Conservation (phyloP, 2,329 filamentous ascomycete genomes). For the Colletotrichum coccodes region DNA sequence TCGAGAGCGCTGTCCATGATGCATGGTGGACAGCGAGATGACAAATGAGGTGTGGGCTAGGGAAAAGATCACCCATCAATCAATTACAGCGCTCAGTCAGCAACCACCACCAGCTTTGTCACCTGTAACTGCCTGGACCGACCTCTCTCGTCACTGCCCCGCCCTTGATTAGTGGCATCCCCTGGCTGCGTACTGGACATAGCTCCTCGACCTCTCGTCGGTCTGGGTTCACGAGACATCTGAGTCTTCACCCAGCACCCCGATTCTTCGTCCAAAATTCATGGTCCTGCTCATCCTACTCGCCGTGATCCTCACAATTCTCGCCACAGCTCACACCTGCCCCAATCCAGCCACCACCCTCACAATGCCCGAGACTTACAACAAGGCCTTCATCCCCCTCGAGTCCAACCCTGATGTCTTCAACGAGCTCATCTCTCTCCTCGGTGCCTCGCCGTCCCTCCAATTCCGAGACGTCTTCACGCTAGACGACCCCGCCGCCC, state of each 20-base stretch:
- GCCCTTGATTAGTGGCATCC: too few relatives aligned
- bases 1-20: too few relatives aligned
- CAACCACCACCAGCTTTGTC: not conserved
- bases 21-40: not conserved
- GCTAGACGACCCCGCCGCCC: conserved; percentile 73
- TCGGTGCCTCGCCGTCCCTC: conserved; percentile 68
- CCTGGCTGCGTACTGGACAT: not conserved
- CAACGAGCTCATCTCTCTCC: conserved; percentile 69
- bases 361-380: conserved; percentile 24
- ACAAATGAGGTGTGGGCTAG: not conserved
- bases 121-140: not conserved
- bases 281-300: not conserved
- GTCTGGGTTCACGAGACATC: not conserved
- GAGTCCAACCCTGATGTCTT: conserved; percentile 72
- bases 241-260: too few relatives aligned
- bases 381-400: conserved; percentile 43
- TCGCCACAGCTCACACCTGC: not conserved
- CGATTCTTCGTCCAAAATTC: not conserved
- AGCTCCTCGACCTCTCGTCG: not conserved
- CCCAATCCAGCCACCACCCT: not conserved
- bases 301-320: not conserved
- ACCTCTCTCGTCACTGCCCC: not conserved
- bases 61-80: not conserved
- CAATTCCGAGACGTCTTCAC: conserved; percentile 77
- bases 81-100: conserved; percentile 18